Conservation (phyloP, 768 basidiomycete species). For the Amanita rubescens region DNA sequence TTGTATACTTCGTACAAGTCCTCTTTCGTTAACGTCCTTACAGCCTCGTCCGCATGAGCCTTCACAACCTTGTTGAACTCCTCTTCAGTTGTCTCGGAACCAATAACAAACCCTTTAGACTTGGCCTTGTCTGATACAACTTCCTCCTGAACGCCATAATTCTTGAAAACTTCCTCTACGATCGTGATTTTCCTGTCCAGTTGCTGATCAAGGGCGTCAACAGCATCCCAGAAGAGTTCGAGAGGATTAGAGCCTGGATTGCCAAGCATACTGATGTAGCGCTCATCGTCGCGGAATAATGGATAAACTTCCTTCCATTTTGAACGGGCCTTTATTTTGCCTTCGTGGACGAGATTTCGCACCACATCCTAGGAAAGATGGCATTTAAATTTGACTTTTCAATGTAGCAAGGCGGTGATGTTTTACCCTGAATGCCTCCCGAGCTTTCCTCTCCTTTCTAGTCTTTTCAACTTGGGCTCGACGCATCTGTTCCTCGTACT, state of each 20-base stretch:
- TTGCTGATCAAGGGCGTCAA: constrained; percentile 82
- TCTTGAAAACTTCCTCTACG: constrained; percentile 54
- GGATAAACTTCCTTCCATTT: constrained; percentile 93
- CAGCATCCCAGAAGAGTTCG: constrained; percentile 92
- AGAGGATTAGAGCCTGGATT: constrained; percentile 92
- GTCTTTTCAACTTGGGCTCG: constrained; percentile 77
- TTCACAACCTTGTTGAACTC: constrained; percentile 56
- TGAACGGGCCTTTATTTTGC: constrained; percentile 69
- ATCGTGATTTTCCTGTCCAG: constrained; percentile 72
- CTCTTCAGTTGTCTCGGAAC: constrained; percentile 54
- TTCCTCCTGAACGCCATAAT: constrained; percentile 30
- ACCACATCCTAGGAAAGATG: constrained; percentile 52
- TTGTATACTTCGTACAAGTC: constrained; percentile 55
- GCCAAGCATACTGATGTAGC: constrained; percentile 87
- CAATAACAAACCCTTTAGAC: constrained; percentile 32
- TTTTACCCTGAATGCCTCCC: constrained; percentile 83
- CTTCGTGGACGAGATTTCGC: constrained; percentile 52
- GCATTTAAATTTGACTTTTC: background rate
- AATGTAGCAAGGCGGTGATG: background rate
- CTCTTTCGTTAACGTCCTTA: constrained; percentile 37
- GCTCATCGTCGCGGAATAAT: constrained; percentile 62
- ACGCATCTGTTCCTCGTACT: constrained; percentile 84
- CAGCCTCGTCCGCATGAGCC: constrained; percentile 44
- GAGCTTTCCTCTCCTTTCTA: constrained; percentile 78
- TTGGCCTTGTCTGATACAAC: constrained; percentile 15